Base-by-base conservation (phyloP, 2,329 filamentous ascomycete species). In the Pyrenochaeta sp. region DNA sequence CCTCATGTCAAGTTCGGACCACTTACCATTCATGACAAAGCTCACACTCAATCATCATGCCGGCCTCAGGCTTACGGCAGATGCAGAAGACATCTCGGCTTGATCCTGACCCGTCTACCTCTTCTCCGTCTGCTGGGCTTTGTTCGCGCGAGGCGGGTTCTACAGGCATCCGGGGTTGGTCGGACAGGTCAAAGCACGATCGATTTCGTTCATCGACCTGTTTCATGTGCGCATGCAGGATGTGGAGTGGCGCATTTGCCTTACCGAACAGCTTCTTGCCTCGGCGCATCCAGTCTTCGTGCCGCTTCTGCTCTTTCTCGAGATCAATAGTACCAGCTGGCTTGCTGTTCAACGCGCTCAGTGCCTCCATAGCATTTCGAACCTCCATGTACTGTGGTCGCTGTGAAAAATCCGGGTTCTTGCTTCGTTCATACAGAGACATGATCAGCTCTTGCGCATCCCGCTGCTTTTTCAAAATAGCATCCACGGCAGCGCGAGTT, bases 31-130 rank as follows among this genome's bases (percentile, higher is more conserved):
- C 95, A 72, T 97, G 94, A 78, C 95, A 99, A 39, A 97, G 84
- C 76, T 98, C 95, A 76, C 95, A 99, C 79, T 99, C 95, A 69
- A 99, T 98, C 95, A 99, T 99, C 90, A 98, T 96, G 50, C 95
- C 95, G 37, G 94, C 93, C 78, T 99, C 95, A 6, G 92, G 87
- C 62, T 90, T 92, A 58, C 95, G 88, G 79, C 95, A 99, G 66
- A 99, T 97, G 78, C 95, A 99, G 77, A 98, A 99, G 0, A 98
- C 94, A 74, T 98, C 93, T 80, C 88, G 73, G 82, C 78, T 82
- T 46, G 80, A 81, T 39, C 76, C 77, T 48, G 80, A 80, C 24
- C 79, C 81, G 64, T 83, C 81, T 1, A 78, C 75, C 49, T 79
- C 72, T 25, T 75, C 74, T 24, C 72, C 84, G 2, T 83, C 81